Evolutionary conservation across 192 early-diverging fungal genomes (phyloP).

Genomic region (Rhizophagus clarus): DNA sequence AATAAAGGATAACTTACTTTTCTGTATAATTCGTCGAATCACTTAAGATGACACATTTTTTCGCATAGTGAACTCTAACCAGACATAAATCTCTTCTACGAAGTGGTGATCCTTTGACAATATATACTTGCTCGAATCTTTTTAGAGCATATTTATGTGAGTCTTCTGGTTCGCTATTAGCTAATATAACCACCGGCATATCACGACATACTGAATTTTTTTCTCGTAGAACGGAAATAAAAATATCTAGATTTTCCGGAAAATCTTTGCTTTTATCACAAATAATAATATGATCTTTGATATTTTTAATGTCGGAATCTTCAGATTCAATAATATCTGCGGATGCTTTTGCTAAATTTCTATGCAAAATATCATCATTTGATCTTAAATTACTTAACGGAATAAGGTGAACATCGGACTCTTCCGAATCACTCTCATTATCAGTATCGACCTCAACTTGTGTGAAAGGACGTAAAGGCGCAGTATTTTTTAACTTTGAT

Average conservation of each 20-base stretch:
- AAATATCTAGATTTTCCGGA: constrained; percentile 66
- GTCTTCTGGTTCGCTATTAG: constrained; percentile 44
- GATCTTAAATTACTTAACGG: too few relatives aligned
- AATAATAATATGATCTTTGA: constrained; percentile 18
- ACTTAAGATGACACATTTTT: constrained; percentile 59
- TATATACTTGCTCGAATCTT: constrained; percentile 53
- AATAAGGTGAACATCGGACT: not conserved
- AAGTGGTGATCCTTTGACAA: constrained; percentile 61
- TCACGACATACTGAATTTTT: constrained; percentile 42
- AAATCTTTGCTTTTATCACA: constrained; percentile 42
- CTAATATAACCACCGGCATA: constrained; percentile 62
- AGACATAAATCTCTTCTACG: constrained; percentile 60
- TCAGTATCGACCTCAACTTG: not conserved
- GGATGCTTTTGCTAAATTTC: not conserved
- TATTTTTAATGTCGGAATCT: not conserved
- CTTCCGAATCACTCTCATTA: not conserved
- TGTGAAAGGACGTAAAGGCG: not conserved
- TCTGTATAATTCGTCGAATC: constrained; percentile 31
- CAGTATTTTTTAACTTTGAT: not conserved
- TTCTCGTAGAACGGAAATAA: constrained; percentile 66
- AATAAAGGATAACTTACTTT: not conserved
- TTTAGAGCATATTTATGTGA: constrained; percentile 45
- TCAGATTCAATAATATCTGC: not conserved
- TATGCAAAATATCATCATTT: not conserved
- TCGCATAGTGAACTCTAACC: constrained; percentile 56